Percentiles rank a stretch among this genome's conserved stretches.
These are phyloP conservation scores for Scleroderma bovista DNA, from an alignment of 768 basidiomycete species.

Conservation along the genomic window DNA sequence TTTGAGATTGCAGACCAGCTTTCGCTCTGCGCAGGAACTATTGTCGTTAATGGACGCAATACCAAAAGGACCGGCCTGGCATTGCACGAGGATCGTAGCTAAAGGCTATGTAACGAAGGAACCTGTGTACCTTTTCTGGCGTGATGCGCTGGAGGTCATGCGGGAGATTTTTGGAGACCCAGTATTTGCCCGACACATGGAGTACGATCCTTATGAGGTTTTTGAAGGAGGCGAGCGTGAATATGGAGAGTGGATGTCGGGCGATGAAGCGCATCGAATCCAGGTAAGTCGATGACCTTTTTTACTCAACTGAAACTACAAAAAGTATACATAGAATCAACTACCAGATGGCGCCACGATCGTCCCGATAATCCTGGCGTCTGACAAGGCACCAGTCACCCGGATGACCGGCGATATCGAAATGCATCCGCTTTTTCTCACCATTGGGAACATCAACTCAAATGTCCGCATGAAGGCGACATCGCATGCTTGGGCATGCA, in stretches of 20 bases:
- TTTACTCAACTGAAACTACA: not conserved
- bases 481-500: slow-evolving; percentile 1
- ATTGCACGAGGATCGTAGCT: not conserved
- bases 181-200: not conserved
- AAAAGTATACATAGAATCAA: not conserved
- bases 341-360: slow-evolving; percentile 8
- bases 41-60: not conserved
- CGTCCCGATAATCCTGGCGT: slow-evolving; percentile 11
- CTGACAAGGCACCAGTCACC: slow-evolving; percentile 14
- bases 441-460: slow-evolving; percentile 6
- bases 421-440: slow-evolving; percentile 8
- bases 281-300: not conserved
- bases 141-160: not conserved
- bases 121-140: not conserved
- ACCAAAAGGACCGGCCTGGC: not conserved
- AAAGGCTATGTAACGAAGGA: not conserved
- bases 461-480: slow-evolving; percentile 3
- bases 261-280: not conserved
- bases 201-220: not conserved
- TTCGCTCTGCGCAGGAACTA: not conserved
- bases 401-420: not conserved
- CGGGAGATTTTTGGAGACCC: not conserved
- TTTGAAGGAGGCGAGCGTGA: not conserved
- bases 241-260: slow-evolving; percentile 1
- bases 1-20: not conserved